Evolutionary conservation across 2,329 filamentous ascomycete species (phyloP), one percentile per base, ranked within the genome.

Genomic region (Neopestalotiopsis rosae): DNA sequence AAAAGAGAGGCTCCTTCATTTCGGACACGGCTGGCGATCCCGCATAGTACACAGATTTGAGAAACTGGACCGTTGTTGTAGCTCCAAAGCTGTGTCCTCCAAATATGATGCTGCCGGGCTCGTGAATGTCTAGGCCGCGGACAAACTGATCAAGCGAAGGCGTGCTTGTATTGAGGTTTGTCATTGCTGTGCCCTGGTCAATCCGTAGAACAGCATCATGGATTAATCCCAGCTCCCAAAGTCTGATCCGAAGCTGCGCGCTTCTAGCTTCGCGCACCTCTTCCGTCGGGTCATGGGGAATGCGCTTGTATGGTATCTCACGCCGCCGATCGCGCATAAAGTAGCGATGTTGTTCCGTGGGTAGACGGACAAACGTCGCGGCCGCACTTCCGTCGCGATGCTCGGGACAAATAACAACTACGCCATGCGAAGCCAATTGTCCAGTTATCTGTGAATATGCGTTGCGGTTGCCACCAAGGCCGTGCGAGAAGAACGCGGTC

Each of bases 401-500:
- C 75, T 97, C 94, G 0, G 93, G 90, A 68, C 93, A 94, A 66
- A 95, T 83, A 2, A 97, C 93, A 7, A 96, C 89, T 28, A 95
- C 85, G 56, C 94, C 94, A 75, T 96, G 91, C 24, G 92, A 94
- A 4, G 94, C 92, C 34, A 97, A 82, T 0, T 92, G 93, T 17
- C 92, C 92, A 20, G 88, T 91, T 30, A 97, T 82, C 76, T 95
- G 91, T n/a, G 93, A 95, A 81, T 97, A 97, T 12, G 93, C 90
- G 75, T 96, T 96, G 72, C 93, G 88, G 69, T 89, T 91, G 49
- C 94, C 94, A 49, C 92, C 94, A 1, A 97, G 85, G 0, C 94
- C 94, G 77, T 97, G 94, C 1, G 93, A 96, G 80, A 97, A 97
- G 71, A 97, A 85, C 83, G 94, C 90, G 0, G 94, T 92, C 0